Conservation (phyloP, 495 filamentous ascomycete species). For the Pseudevernia furfuracea region DNA sequence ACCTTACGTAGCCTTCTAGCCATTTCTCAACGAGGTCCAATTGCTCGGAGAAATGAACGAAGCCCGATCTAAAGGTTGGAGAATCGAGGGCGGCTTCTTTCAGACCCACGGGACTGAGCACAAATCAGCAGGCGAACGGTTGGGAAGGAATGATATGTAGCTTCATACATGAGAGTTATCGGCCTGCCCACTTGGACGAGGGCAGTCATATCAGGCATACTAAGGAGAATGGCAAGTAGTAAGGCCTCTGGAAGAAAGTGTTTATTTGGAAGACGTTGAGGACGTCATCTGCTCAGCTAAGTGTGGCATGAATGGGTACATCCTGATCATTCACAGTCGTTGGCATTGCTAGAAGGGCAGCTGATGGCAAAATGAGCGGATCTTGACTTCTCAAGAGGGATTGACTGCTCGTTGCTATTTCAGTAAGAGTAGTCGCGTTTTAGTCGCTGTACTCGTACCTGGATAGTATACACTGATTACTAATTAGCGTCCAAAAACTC, state of each 20-base stretch:
- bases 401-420: too few relatives aligned
- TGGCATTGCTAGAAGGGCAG: not conserved
- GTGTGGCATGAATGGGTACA: not conserved
- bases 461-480: too few relatives aligned
- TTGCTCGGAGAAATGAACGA: slow-evolving; percentile 85
- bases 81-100: slow-evolving; percentile 95
- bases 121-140: slow-evolving; percentile 2
- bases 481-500: too few relatives aligned
- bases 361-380: not conserved
- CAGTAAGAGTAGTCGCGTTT: not conserved
- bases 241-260: not conserved
- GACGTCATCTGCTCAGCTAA: not conserved
- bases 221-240: not conserved
- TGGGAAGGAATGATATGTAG: not conserved
- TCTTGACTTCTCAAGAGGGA: not conserved
- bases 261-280: not conserved
- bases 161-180: slow-evolving; percentile 48
- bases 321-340: not conserved
- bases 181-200: slow-evolving; percentile 42
- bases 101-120: slow-evolving; percentile 67
- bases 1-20: slow-evolving; percentile 79
- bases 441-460: too few relatives aligned
- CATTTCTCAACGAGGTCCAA: slow-evolving; percentile 86
- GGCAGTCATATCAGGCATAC: slow-evolving; percentile 4
- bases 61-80: slow-evolving; percentile 85